Base-by-base conservation (phyloP, 2,329 filamentous ascomycete species). In the Phialophora expanda region DNA sequence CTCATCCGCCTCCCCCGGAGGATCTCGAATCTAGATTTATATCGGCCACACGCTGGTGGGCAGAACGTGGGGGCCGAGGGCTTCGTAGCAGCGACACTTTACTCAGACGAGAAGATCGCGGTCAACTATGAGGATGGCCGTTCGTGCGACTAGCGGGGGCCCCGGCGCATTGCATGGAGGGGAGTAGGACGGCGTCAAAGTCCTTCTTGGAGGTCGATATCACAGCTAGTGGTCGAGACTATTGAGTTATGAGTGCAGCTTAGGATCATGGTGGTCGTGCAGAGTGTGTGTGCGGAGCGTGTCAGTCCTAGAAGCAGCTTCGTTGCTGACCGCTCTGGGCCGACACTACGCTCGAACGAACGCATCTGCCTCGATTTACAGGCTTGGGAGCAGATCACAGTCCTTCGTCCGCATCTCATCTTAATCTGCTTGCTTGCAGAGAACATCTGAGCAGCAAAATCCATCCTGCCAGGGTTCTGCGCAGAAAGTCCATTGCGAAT, bases 1-100 rank as follows among this genome's bases (percentile, higher is more conserved):
- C 22, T 51, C 22, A 51, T 51, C 48, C 48, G 48, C 48, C 20
- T 12, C 48, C 48, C 46, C 48, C 38, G 38, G 38, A 44, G 38
- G 38, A 17, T 44, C 14, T 44, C 38, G 38, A 44, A 44, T 44
- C 14, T 44, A n/a, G 38, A 44, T 44, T n/a, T n/a, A 17, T 44
- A n/a, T 44, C 38, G 38, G 17, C 38, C 38, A n/a, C 38, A 8
- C 17, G 17, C 17, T 44, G 38, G 38, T 8, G 17, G 38, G 17
- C 38, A 8, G 17, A 8, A n/a, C 17, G 38, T 44, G 38, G 38
- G 38, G 38, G 17, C 38, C 4, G 38, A 44, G 7, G 17, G 17
- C 38, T 44, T 20, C 17, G 7, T 20, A 3, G 38, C 38, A 44
- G 38, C 6, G 14, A n/a, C 38, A 17, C 38, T 20, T 44, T 6